Conservation (phyloP, 805 yeast species). For the Wickerhamomyces alni region DNA sequence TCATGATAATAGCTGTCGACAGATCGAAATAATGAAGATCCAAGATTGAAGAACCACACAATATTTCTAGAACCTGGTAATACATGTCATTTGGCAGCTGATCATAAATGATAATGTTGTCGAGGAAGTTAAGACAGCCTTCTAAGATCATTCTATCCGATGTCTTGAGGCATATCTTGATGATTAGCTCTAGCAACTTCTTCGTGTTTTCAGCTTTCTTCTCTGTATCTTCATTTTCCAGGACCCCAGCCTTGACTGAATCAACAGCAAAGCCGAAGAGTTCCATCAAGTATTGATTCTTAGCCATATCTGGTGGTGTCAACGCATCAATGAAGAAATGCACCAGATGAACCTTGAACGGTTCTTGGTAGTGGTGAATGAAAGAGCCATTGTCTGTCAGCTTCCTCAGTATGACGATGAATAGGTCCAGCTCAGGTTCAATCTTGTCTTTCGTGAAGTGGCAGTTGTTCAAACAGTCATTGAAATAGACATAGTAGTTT, state of each 20-base stretch:
- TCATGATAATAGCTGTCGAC: conserved; percentile 33
- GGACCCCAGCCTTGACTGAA: conserved; percentile 40
- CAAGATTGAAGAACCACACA: conserved; percentile 38
- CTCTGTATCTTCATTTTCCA: conserved; percentile 24
- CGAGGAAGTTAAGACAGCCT: conserved; percentile 36
- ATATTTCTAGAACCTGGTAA: conserved; percentile 32
- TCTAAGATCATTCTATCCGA: conserved; percentile 30
- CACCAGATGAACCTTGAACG: conserved; percentile 35
- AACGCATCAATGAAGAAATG: conserved; percentile 30
- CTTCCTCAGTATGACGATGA: conserved; percentile 38
- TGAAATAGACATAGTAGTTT: conserved; percentile 49
- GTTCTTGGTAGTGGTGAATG: conserved; percentile 43
- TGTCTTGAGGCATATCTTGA: conserved; percentile 35
- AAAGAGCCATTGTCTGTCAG: conserved; percentile 51
- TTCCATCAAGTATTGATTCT: conserved; percentile 13
- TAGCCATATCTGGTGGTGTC: conserved; percentile 23
- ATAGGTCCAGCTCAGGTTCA: conserved; percentile 47
- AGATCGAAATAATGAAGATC: conserved; percentile 29
- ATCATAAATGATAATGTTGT: conserved; percentile 40
- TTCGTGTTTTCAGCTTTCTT: conserved; percentile 27
- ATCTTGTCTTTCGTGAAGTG: conserved; percentile 24
- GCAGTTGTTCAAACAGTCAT: conserved; percentile 46
- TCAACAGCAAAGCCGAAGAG: conserved; percentile 35
- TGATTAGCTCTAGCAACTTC: conserved; percentile 27
- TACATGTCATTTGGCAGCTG: conserved; percentile 37